A percentile compares a stretch with the other conserved stretches of the same genome.
Conservation (phyloP, 805 yeast genomes). For the Pichia californica region DNA sequence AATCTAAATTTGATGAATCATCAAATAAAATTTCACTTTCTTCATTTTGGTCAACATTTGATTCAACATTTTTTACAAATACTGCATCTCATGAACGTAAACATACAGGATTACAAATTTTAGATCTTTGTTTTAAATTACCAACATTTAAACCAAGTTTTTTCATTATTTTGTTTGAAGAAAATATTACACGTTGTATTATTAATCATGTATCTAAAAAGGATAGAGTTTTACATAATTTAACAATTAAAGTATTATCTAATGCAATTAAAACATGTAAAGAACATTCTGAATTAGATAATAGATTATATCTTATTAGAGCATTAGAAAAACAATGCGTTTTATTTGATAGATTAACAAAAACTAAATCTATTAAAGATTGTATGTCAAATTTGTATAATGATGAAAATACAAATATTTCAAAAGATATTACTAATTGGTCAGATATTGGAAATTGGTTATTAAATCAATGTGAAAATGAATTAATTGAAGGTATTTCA, state of each 20-base stretch:
- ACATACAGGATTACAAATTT: slow-evolving; percentile 76
- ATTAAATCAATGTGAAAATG: slow-evolving; percentile 4
- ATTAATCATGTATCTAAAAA: slow-evolving; percentile 69
- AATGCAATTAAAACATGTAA: slow-evolving; percentile 35
- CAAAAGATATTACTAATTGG: slow-evolving; percentile 6
- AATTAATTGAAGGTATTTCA: slow-evolving; percentile 6
- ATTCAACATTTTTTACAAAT: slow-evolving; percentile 70
- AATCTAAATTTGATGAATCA: slow-evolving; percentile 9
- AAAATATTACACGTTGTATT: slow-evolving; percentile 63
- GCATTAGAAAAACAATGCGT: slow-evolving; percentile 47
- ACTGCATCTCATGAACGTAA: slow-evolving; percentile 82
- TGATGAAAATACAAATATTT: not conserved
- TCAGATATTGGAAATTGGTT: slow-evolving; percentile 10
- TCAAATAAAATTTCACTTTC: slow-evolving; percentile 30
- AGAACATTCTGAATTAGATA: not conserved
- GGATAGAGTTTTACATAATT: slow-evolving; percentile 59
- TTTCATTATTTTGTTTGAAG: slow-evolving; percentile 39
- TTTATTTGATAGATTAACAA: slow-evolving; percentile 72
- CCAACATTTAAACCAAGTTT: slow-evolving; percentile 13
- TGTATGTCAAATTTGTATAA: slow-evolving; percentile 25
- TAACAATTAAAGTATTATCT: slow-evolving; percentile 49
- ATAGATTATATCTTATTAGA: slow-evolving; percentile 20
- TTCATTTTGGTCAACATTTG: slow-evolving; percentile 81
- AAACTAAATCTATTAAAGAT: slow-evolving; percentile 55
- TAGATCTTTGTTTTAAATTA: slow-evolving; percentile 37